Percentiles rank a stretch among this genome's conserved stretches.
phyloP scores from a whole-genome alignment of 2,329 filamentous ascomycete species.

The Nothopassalora personata region DNA sequence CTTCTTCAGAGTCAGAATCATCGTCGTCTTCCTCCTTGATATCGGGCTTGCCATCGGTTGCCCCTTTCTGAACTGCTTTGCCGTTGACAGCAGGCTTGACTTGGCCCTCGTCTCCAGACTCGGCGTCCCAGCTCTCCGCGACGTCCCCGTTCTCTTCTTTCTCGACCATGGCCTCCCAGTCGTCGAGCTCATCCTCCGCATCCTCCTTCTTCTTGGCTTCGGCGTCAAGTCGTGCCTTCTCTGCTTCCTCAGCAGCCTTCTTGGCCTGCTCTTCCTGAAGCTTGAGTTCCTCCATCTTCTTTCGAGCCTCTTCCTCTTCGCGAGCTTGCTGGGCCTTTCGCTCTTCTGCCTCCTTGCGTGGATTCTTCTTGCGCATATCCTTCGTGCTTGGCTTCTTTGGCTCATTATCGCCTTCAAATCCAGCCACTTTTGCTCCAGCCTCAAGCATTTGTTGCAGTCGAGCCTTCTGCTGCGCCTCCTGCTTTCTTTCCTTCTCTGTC shows the following conservation, averaged over 20 bases:
- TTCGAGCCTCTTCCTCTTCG: conserved; percentile 50
- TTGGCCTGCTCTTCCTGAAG: conserved; percentile 62
- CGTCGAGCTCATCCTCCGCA: conserved; percentile 62
- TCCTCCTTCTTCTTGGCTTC: conserved; percentile 60
- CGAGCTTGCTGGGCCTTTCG: conserved; percentile 38
- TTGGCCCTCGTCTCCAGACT: conserved; percentile 63
- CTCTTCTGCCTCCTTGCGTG: conserved; percentile 57
- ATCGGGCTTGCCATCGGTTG: conserved; percentile 25
- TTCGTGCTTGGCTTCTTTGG: conserved; percentile 77
- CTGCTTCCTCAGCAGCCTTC: conserved; percentile 70
- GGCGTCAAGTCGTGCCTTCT: conserved; percentile 63
- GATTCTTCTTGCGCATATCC: conserved; percentile 68
- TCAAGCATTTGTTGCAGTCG: conserved; percentile 82
- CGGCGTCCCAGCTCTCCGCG: conserved; percentile 94
- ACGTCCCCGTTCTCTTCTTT: conserved; percentile 62
- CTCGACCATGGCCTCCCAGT: conserved; percentile 82
- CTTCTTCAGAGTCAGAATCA: conserved; percentile 46
- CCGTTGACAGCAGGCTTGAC: conserved; percentile 33
- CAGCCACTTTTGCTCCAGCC: conserved; percentile 58
- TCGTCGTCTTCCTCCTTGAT: conserved; percentile 28
- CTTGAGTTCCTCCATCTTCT: conserved; percentile 51
- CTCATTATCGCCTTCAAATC: conserved; percentile 61
- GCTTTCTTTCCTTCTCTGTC: conserved; percentile 79
- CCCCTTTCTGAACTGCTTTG: conserved; percentile 30
- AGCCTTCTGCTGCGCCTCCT: conserved; percentile 70